Conservation (phyloP, 345 rosid species). For the Citrus australasica region DNA sequence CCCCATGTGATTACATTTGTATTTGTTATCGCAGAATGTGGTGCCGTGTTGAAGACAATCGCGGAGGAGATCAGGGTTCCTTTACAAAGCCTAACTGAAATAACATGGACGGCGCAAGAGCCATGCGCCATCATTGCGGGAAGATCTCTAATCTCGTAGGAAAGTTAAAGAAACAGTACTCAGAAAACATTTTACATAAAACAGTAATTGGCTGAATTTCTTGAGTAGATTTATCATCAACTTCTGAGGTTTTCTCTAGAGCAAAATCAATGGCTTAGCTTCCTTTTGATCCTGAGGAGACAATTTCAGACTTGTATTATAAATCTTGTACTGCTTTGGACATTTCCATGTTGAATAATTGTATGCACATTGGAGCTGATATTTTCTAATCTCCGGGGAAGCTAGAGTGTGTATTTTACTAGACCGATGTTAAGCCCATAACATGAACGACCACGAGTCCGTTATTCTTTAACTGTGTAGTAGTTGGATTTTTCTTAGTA, state of each 20-base stretch:
- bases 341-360: not conserved
- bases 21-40: conserved; percentile 43
- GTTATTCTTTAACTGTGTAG: no score
- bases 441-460: no score
- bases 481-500: no score
- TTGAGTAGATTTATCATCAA: not conserved
- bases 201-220: not conserved
- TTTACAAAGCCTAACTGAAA: conserved; percentile 29
- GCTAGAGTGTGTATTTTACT: not conserved
- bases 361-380: not conserved
- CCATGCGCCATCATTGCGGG: conserved; percentile 28
- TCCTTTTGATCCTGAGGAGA: not conserved
- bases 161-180: not conserved
- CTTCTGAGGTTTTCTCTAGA: not conserved
- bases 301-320: not conserved
- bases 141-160: conserved; percentile 20
- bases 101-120: conserved; percentile 49
- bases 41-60: conserved; percentile 36
- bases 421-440: no score
- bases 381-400: not conserved
- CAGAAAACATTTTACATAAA: not conserved
- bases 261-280: not conserved
- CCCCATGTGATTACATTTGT: not conserved
- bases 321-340: not conserved
- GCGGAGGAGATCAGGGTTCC: conserved; percentile 44